These are phyloP conservation scores for Cordyceps militaris DNA, from an alignment of 2,329 filamentous ascomycete genomes.

Conservation along the genomic window DNA sequence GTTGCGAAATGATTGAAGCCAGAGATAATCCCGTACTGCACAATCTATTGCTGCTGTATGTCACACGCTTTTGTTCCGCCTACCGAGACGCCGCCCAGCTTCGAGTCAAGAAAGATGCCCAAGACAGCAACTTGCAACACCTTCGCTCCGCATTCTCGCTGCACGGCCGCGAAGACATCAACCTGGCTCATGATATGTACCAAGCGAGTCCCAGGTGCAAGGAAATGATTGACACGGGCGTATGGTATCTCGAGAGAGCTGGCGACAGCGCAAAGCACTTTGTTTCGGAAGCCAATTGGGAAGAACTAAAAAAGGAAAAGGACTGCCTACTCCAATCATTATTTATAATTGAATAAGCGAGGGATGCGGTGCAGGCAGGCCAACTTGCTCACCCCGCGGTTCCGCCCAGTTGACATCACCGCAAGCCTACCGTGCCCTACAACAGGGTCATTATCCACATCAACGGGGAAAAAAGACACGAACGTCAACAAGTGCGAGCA, in stretches of 20 bases:
- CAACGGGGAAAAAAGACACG: neutral
- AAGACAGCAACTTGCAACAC: conserved; percentile 11
- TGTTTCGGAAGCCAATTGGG: conserved; percentile 15
- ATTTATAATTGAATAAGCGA: neutral
- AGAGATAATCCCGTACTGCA: neutral
- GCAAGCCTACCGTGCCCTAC: neutral
- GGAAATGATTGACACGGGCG: conserved; percentile 14
- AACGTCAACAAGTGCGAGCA: neutral
- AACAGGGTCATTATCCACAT: neutral
- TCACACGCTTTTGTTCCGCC: conserved; percentile 12
- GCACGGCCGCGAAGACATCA: conserved; percentile 17
- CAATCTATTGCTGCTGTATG: conserved; percentile 6
- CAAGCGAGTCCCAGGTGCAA: neutral
- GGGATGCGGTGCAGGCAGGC: neutral
- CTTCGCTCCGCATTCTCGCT: conserved; percentile 16
- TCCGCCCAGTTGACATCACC: neutral
- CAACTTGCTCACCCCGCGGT: neutral
- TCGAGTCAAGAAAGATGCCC: neutral
- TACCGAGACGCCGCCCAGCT: conserved; percentile 12
- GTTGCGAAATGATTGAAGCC: conserved; percentile 12
- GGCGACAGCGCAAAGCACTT: conserved; percentile 14
- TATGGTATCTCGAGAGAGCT: conserved; percentile 17
- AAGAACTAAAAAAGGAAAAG: conserved; percentile 11
- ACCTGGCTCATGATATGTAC: conserved; percentile 15
- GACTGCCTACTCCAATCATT: conserved; percentile 9